These are phyloP conservation scores for Acacia concinna DNA, from an alignment of 331 rosid species.

Conservation along the genomic window DNA sequence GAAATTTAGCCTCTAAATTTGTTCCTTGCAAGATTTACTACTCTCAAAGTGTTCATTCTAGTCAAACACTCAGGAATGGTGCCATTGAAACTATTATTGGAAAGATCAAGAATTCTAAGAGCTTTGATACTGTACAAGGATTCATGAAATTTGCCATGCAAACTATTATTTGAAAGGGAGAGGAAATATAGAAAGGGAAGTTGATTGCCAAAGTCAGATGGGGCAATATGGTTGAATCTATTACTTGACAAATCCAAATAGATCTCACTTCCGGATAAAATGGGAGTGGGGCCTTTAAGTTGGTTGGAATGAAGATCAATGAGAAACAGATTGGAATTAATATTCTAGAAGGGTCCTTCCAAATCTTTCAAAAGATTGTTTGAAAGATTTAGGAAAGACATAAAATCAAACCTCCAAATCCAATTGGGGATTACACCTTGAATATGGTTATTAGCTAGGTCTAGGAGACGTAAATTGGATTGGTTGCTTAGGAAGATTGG, in stretches of 20 bases:
- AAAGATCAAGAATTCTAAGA: neutral
- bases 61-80: slow-evolving; percentile 26
- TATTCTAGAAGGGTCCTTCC: neutral
- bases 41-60: neutral
- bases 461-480: neutral
- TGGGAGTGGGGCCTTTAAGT: slow-evolving; percentile 1
- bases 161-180: slow-evolving; percentile 26
- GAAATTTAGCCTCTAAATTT: slow-evolving; percentile 21
- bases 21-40: slow-evolving; percentile 27
- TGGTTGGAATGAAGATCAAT: neutral
- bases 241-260: slow-evolving; percentile 30
- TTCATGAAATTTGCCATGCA: neutral
- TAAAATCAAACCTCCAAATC: neutral
- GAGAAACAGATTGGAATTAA: neutral
- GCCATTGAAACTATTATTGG: slow-evolving; percentile 5
- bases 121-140: slow-evolving; percentile 2
- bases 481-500: slow-evolving; percentile 31
- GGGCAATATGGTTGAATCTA: neutral
- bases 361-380: neutral
- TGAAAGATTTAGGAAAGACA: neutral
- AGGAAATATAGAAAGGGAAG: accelerated
- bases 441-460: slow-evolving; percentile 30
- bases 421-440: slow-evolving; percentile 19
- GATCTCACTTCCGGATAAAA: accelerated
- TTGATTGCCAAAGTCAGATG: neutral